Evolutionary conservation across 1,284 basidiomycete genomes (phyloP).

Genomic region (Apiotrichum montevideense): DNA sequence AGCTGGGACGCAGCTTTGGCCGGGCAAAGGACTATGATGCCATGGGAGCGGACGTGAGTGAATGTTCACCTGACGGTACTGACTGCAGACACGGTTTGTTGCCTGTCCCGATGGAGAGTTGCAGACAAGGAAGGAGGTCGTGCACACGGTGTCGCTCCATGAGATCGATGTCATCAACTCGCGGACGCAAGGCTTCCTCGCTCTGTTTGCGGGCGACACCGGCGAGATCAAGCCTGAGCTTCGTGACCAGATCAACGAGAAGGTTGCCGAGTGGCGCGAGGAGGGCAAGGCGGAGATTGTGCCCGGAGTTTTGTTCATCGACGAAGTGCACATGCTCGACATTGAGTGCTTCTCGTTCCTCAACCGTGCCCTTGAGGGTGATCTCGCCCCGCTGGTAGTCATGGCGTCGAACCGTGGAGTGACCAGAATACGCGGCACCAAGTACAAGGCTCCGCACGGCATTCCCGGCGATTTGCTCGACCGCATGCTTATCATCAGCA

Average conservation of each 20-base stretch:
- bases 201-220: constrained; percentile 75
- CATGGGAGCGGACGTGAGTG: constrained; percentile 92
- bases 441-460: constrained; percentile 88
- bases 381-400: constrained; percentile 89
- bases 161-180: constrained; percentile 99
- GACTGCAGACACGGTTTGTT: constrained; percentile 81
- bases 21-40: constrained; percentile 96
- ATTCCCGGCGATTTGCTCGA: constrained; percentile 92
- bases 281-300: constrained; percentile 98
- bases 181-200: constrained; percentile 77
- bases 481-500: constrained; percentile 90
- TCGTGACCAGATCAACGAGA: constrained; percentile 91
- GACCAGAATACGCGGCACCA: constrained; percentile 90
- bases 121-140: constrained; percentile 92
- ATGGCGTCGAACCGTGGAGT: constrained; percentile 98
- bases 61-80: neutral
- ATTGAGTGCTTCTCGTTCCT: constrained; percentile 99
- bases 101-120: constrained; percentile 97
- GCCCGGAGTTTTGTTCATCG: constrained; percentile 88
- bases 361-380: constrained; percentile 90
- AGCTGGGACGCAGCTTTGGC: constrained; percentile 92
- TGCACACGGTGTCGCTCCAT: constrained; percentile 93
- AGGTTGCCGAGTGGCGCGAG: constrained; percentile 96
- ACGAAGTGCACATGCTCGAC: constrained; percentile 98
- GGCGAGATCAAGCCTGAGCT: constrained; percentile 98